These are phyloP conservation scores for Pontederia paniculata DNA, from an alignment of 176 grass and related monocot species.

Conservation along the genomic window DNA sequence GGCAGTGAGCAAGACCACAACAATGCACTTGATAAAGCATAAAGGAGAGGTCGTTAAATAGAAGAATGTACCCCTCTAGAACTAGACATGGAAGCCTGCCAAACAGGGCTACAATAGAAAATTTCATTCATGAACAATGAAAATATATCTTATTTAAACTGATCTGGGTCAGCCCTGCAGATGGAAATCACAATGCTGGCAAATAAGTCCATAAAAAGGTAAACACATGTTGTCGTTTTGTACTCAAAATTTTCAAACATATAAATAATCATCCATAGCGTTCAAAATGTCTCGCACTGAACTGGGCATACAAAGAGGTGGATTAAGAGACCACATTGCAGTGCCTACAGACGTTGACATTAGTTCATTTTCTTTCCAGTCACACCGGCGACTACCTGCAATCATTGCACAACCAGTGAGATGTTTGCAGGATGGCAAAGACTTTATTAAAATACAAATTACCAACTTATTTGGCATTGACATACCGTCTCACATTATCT, in stretches of 20 bases:
- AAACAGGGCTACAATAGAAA: too few species aligned
- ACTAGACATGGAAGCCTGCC: too few species aligned
- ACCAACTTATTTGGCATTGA: background rate
- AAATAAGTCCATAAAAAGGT: background rate
- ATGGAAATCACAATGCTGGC: background rate
- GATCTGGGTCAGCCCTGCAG: background rate
- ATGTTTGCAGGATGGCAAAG: background rate
- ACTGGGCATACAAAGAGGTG: background rate
- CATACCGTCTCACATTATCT: background rate
- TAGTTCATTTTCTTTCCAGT: slow-evolving; percentile 45
- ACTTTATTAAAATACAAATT: background rate
- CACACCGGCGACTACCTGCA: slow-evolving; percentile 83
- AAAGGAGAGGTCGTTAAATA: too few species aligned
- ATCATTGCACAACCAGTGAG: background rate
- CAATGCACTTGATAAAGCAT: too few species aligned
- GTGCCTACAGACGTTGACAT: slow-evolving; percentile 1
- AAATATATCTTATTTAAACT: background rate
- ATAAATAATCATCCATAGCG: background rate
- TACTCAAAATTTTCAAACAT: background rate
- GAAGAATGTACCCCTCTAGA: too few species aligned
- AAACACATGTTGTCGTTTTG: background rate
- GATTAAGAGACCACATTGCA: background rate
- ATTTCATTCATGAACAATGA: background rate
- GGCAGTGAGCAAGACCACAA: too few species aligned
- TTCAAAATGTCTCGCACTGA: background rate